phyloP scores from a whole-genome alignment of 352 stramenopile genomes.

The Nothophytophthora sp. region DNA sequence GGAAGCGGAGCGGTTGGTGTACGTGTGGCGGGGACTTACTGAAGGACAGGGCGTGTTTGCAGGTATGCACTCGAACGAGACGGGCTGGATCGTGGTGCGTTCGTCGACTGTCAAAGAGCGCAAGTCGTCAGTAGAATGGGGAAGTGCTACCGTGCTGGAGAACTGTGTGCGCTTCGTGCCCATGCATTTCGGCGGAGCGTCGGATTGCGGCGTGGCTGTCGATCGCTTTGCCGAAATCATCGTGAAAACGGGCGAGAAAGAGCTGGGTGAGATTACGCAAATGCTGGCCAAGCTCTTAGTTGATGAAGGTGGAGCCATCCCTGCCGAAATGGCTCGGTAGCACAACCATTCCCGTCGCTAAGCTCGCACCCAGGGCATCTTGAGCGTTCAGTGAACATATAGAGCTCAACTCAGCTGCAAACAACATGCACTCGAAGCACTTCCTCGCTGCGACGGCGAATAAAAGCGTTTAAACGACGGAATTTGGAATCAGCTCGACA shows the following conservation, averaged over 20 bases:
- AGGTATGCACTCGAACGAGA: conserved; percentile 52
- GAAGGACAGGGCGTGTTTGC: conserved; percentile 40
- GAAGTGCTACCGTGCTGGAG: conserved; percentile 23
- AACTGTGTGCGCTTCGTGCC: conserved; percentile 26
- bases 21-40: conserved; percentile 49
- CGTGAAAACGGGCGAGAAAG: conserved; percentile 23
- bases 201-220: conserved; percentile 12
- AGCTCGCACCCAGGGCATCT: too few species aligned
- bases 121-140: too few species aligned
- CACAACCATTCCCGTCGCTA: too few species aligned
- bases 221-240: conserved; percentile 27
- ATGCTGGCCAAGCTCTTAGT: too few species aligned
- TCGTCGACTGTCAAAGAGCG: conserved; percentile 7
- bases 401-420: too few species aligned
- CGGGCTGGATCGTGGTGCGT: conserved; percentile 40
- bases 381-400: too few species aligned
- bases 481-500: too few species aligned
- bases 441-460: too few species aligned
- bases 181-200: conserved; percentile 17
- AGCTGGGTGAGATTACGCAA: conserved; percentile 28
- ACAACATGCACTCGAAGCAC: too few species aligned
- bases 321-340: too few species aligned
- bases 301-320: too few species aligned
- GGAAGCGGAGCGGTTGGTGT: conserved; percentile 43
- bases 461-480: too few species aligned